A percentile compares a stretch with the other conserved stretches of the same genome.
Conservation (phyloP, 768 basidiomycete genomes). For the Naganishia randhawae region DNA sequence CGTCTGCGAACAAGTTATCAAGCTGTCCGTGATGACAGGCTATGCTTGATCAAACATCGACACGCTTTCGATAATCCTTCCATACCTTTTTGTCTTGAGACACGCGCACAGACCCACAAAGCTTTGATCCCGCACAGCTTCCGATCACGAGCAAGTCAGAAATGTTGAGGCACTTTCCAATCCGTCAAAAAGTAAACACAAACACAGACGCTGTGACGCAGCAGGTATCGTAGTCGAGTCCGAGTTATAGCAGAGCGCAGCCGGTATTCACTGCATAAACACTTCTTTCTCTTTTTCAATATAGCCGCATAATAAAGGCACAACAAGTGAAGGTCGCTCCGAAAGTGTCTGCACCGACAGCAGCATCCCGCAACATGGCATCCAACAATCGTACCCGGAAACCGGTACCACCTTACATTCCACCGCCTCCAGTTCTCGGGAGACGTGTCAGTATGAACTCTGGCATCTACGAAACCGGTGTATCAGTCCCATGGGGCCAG, state of each 20-base stretch:
- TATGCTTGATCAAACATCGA: no score
- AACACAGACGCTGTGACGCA: neutral
- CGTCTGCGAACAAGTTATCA: no score
- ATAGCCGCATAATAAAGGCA: neutral
- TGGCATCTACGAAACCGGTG: conserved; percentile 2
- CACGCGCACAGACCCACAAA: neutral
- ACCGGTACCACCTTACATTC: conserved; percentile 16
- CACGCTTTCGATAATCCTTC: no score
- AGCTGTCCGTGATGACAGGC: no score
- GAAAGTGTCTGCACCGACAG: neutral
- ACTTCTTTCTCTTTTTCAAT: no score
- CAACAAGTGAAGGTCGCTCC: neutral
- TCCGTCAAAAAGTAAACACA: neutral
- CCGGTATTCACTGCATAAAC: no score
- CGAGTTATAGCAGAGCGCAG: neutral
- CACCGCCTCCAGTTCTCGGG: neutral
- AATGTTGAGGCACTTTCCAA: neutral
- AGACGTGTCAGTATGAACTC: conserved; percentile 17
- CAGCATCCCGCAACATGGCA: neutral
- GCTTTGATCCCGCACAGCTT: neutral
- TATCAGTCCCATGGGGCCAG: conserved; percentile 4
- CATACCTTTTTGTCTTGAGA: neutral
- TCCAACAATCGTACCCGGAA: conserved; percentile 17
- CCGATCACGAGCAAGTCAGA: neutral
- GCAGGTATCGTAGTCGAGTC: neutral